Evolutionary conservation across 257 asterid genomes (phyloP).

Genomic region (Verbascum thapsus): DNA sequence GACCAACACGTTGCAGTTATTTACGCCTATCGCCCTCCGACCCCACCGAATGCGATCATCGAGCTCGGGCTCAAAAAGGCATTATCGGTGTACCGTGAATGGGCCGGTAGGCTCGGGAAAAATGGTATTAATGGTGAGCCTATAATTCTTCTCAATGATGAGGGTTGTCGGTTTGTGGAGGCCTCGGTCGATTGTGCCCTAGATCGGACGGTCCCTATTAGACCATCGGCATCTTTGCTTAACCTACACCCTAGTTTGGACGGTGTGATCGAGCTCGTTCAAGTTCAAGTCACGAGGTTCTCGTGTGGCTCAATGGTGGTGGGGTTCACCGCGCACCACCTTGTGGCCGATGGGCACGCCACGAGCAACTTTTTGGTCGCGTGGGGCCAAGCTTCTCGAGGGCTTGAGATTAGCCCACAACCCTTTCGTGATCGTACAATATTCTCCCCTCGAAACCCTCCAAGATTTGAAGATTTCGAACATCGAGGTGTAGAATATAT

Average conservation of each 20-base stretch:
- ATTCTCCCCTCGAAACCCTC: conserved; percentile 62
- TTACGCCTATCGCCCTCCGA: conserved; percentile 79
- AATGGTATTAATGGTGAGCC: conserved; percentile 43
- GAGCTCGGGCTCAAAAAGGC: conserved; percentile 70
- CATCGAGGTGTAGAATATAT: conserved; percentile 67
- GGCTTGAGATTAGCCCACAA: conserved; percentile 38
- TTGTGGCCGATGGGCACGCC: conserved; percentile 75
- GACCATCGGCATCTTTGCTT: conserved; percentile 53
- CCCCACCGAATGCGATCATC: conserved; percentile 48
- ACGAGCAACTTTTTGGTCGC: conserved; percentile 75
- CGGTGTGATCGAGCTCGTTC: conserved; percentile 61
- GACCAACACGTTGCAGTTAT: conserved; percentile 74
- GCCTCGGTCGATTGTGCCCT: conserved; percentile 60
- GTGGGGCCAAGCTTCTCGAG: conserved; percentile 81
- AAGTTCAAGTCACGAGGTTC: conserved; percentile 79
- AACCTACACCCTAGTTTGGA: conserved; percentile 65
- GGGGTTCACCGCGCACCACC: conserved; percentile 80
- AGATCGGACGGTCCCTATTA: conserved; percentile 41
- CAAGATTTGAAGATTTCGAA: conserved; percentile 52
- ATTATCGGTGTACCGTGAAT: conserved; percentile 55
- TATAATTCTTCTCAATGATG: conserved; percentile 57
- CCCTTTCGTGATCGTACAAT: conserved; percentile 62
- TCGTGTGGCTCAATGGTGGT: conserved; percentile 79
- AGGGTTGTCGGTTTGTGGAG: conserved; percentile 75
- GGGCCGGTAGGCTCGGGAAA: conserved; percentile 77